Percentiles rank a stretch among this genome's conserved stretches.
phyloP scores from a whole-genome alignment of 768 basidiomycete genomes.

The Strobilomyces dryophilus region DNA sequence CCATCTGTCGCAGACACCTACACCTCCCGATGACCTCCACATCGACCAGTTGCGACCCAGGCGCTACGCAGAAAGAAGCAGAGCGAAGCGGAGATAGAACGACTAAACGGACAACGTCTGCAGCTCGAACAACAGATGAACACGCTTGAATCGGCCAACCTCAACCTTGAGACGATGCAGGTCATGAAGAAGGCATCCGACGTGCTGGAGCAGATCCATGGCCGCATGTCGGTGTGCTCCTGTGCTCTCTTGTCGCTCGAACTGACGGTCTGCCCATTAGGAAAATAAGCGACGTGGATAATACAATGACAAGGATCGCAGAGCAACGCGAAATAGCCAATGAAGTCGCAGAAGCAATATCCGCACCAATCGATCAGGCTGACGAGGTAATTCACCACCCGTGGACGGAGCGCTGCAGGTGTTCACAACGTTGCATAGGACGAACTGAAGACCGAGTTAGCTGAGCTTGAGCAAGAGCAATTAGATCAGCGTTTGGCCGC shows the following conservation, averaged over 20 bases:
- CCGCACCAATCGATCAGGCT: slow-evolving; percentile 59
- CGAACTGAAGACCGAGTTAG: slow-evolving; percentile 73
- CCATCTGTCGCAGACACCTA: background rate
- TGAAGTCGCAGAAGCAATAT: slow-evolving; percentile 88
- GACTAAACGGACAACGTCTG: slow-evolving; percentile 77
- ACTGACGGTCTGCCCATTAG: slow-evolving; percentile 37
- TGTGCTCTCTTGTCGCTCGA: background rate
- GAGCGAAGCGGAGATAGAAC: slow-evolving; percentile 81
- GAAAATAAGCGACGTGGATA: slow-evolving; percentile 84
- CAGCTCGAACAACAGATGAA: slow-evolving; percentile 97
- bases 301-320: slow-evolving; percentile 79
- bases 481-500: slow-evolving; percentile 81
- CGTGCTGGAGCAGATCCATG: slow-evolving; percentile 87
- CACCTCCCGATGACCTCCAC: slow-evolving; percentile 8
- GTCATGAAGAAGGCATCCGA: slow-evolving; percentile 96
- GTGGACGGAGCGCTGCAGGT: background rate
- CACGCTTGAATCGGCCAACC: slow-evolving; percentile 94
- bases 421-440: slow-evolving; percentile 48
- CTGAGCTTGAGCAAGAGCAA: slow-evolving; percentile 83
- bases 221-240: slow-evolving; percentile 66
- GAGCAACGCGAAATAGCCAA: slow-evolving; percentile 91
- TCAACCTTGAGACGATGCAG: slow-evolving; percentile 95
- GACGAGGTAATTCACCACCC: slow-evolving; percentile 61
- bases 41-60: slow-evolving; percentile 67
- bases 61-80: slow-evolving; percentile 94